Evolutionary conservation across 192 early-diverging fungal genomes (phyloP), one percentile per base, ranked within the genome.

Genomic region (Gigaspora rosea): DNA sequence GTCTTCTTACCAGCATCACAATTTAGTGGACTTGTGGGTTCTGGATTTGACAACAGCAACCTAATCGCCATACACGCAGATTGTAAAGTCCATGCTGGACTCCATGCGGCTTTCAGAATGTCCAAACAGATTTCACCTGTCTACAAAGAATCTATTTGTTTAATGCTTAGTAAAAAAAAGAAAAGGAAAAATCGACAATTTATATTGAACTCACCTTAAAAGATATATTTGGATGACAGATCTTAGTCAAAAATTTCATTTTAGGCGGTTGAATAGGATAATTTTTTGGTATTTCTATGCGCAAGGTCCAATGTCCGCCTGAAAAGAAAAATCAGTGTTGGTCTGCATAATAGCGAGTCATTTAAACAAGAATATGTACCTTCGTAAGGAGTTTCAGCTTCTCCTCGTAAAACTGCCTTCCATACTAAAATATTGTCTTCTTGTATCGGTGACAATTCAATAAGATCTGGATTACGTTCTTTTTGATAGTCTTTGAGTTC

Each of bases 101-200:
- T 92, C 97, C 97, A 99, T 69, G 91, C 92, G 35, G 93, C 86
- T 76, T 95, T 96, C 50, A 99, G 86, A 49, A 99, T 89, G 85
- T 99, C 97, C 68, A 99, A 85, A 73, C 97, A 99, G 70, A 99
- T 98, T 80, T 98, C 95, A 20, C 97, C 97, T 0, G 95, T 96
- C 88, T 95, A 2, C 41, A 41, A 41, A 41, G 41, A 41, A 41
- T 41, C 41, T 41, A 41, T 41, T 27, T 27, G 27, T 27, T 41
- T 41, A 41, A 41, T 41, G 41, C 7, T 41, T 41, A 41, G 41
- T 41, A 41, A 59, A 73, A 57, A n/a, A 64, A 48, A 16, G 11
- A 15, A 64, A 33, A 20, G 9, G 41, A 71, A 56, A 47, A 54
- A 33, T 71, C 18, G 16, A 12, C 7, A 56, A 71, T 47, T 33